These are phyloP conservation scores for Anthracocystis panici-leucophaei DNA, from an alignment of 1,284 basidiomycete genomes.

Conservation along the genomic window DNA sequence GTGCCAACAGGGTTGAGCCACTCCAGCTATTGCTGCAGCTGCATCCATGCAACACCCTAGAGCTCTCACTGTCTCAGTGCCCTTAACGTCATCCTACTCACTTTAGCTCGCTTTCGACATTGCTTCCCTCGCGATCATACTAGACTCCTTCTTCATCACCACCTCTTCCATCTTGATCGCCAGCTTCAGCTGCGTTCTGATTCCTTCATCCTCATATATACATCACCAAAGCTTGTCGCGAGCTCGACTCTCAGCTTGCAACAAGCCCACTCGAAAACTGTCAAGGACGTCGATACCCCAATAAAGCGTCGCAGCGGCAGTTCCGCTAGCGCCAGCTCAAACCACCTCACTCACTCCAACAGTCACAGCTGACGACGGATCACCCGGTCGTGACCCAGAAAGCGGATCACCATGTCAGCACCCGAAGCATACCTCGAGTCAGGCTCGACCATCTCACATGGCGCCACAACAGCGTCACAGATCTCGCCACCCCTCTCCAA, in stretches of 20 bases:
- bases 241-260: constrained; percentile 5
- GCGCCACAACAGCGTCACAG: constrained; percentile 11
- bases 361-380: background rate
- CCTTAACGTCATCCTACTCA: background rate
- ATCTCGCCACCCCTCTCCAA: constrained; percentile 12
- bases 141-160: background rate
- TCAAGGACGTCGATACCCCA: background rate
- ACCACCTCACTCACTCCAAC: background rate
- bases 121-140: background rate
- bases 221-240: constrained; percentile 1
- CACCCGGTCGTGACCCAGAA: background rate
- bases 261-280: background rate
- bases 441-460: constrained; percentile 12
- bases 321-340: constrained; percentile 2
- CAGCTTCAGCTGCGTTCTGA: background rate
- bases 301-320: background rate
- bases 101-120: background rate
- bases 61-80: background rate
- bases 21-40: too few species aligned
- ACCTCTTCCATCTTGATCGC: background rate
- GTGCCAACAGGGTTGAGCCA: too few species aligned
- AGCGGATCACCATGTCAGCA: constrained; percentile 23
- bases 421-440: constrained; percentile 16
- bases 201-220: background rate
- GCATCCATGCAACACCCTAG: too few species aligned